Conservation (phyloP, 2,329 filamentous ascomycete genomes). For the Coniochaeta pulveracea region DNA sequence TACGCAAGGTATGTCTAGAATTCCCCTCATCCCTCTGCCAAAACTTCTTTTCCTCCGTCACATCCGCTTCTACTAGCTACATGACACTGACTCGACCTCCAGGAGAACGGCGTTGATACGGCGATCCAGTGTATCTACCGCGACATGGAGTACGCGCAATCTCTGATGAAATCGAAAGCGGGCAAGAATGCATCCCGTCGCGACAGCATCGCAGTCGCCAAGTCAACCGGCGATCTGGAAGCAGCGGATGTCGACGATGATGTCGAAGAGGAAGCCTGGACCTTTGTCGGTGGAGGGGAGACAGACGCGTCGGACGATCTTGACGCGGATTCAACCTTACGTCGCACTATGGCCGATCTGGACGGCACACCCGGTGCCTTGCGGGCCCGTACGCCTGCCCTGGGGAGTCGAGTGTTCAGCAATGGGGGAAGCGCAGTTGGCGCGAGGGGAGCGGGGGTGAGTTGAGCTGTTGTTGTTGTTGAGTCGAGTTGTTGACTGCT, state of each 20-base stretch:
- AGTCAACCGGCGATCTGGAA: constrained; percentile 21
- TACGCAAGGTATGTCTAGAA: constrained; percentile 57
- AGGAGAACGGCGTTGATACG: constrained; percentile 84
- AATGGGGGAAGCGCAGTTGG: constrained; percentile 1
- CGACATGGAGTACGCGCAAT: constrained; percentile 85
- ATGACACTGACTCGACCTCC: constrained; percentile 2
- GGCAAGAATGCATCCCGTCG: constrained; percentile 34
- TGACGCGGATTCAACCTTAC: constrained; percentile 16
- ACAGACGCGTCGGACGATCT: constrained; percentile 30
- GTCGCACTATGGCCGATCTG: neutral
- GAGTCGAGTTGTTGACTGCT: constrained; percentile 1
- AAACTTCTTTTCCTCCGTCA: constrained; percentile 16
- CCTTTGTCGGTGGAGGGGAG: constrained; percentile 59
- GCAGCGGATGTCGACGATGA: constrained; percentile 40
- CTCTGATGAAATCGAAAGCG: constrained; percentile 59
- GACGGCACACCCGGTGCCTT: constrained; percentile 7
- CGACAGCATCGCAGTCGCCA: constrained; percentile 5
- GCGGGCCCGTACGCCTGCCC: constrained; percentile 14
- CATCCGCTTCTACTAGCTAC: constrained; percentile 3
- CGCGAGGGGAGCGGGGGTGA: constrained; percentile 3
- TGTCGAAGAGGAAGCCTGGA: constrained; percentile 79
- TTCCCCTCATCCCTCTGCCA: neutral
- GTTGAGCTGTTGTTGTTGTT: constrained; percentile 3
- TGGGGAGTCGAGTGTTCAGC: constrained; percentile 13
- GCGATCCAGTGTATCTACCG: constrained; percentile 91